phyloP scores from a whole-genome alignment of 2,329 filamentous ascomycete species.

The Aspergillus glaucus region DNA sequence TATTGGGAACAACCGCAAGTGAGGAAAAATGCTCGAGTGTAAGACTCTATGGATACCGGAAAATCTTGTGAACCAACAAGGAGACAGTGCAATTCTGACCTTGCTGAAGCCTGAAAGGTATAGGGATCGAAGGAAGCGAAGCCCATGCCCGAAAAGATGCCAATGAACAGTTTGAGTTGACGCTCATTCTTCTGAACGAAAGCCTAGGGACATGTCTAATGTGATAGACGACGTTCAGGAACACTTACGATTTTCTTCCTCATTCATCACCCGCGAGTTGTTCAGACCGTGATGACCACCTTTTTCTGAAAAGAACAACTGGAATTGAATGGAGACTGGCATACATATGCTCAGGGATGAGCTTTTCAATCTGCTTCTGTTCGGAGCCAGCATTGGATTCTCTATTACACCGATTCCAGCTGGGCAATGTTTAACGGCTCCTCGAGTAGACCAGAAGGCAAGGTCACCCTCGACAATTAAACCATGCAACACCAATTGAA shows the following conservation, averaged over 20 bases:
- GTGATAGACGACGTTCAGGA: conserved; percentile 15
- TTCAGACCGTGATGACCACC: no score
- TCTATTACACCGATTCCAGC: no score
- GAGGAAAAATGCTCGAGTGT: conserved; percentile 27
- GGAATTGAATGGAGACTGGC: no score
- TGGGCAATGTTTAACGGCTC: no score
- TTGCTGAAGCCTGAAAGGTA: conserved; percentile 21
- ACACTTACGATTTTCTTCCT: background rate
- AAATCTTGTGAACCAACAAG: conserved; percentile 6
- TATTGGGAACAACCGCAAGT: conserved; percentile 36
- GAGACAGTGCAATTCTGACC: conserved; percentile 13
- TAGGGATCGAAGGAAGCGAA: conserved; percentile 22
- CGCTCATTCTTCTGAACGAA: conserved; percentile 43
- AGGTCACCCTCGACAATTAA: no score
- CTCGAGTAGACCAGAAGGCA: no score
- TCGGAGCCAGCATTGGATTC: no score
- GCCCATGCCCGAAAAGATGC: conserved; percentile 27
- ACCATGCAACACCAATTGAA: no score
- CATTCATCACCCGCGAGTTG: background rate
- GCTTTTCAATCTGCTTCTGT: no score
- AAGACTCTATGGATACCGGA: conserved; percentile 11
- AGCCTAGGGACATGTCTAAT: conserved; percentile 41
- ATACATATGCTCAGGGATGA: no score
- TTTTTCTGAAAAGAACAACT: no score
- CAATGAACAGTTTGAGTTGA: conserved; percentile 39